Evolutionary conservation across 2,329 filamentous ascomycete genomes (phyloP).

Genomic region (Dothideomycetes sp.): DNA sequence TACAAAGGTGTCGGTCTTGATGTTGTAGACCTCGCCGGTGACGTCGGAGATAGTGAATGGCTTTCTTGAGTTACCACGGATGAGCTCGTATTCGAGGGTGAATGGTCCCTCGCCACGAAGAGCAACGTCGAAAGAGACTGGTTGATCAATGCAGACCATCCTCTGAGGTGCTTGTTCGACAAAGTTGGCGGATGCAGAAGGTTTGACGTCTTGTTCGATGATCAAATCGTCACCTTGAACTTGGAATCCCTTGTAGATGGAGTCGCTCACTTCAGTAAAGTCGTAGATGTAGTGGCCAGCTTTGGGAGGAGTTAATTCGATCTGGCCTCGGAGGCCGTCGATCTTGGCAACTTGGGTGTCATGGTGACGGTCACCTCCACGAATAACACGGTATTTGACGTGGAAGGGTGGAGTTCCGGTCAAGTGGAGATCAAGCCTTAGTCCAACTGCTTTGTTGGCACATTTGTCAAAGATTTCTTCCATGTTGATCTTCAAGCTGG

Average conservation of each 20-base stretch:
- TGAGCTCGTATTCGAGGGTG: conserved; percentile 80
- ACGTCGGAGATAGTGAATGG: conserved; percentile 57
- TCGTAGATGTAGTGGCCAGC: conserved; percentile 81
- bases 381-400: conserved; percentile 65
- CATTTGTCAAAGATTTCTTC: conserved; percentile 92
- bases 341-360: conserved; percentile 41
- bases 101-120: conserved; percentile 80
- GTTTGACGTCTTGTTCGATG: conserved; percentile 85
- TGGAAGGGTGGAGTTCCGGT: conserved; percentile 86
- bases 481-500: conserved; percentile 59
- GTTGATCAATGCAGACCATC: conserved; percentile 73
- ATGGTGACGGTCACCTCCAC: conserved; percentile 41
- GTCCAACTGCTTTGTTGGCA: conserved; percentile 82
- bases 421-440: conserved; percentile 79
- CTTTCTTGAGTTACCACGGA: conserved; percentile 77
- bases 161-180: conserved; percentile 47
- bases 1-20: conserved; percentile 62
- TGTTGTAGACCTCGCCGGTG: conserved; percentile 50
- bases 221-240: conserved; percentile 51
- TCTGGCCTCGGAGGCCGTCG: conserved; percentile 65
- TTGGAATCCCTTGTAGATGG: conserved; percentile 60
- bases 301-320: conserved; percentile 69
- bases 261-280: conserved; percentile 71
- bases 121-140: conserved; percentile 60
- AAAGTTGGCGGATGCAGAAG: conserved; percentile 68